Base-by-base conservation (phyloP, 192 early-diverging fungal genomes). In the Linnemannia hyalina region DNA sequence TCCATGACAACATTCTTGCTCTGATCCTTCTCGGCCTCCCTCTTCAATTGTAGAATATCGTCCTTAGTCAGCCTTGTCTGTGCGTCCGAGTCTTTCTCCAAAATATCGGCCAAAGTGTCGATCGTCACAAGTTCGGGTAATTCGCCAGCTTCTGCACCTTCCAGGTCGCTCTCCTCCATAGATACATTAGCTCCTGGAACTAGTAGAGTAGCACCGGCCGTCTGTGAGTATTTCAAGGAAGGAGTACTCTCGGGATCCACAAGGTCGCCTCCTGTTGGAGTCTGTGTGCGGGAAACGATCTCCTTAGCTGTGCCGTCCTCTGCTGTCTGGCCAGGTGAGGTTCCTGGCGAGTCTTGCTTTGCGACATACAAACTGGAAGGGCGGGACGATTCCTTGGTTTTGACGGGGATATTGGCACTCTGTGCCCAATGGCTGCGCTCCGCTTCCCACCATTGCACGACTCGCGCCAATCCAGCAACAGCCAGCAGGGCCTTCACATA, bases 361-460 rank as follows among this genome's bases (percentile, higher is more conserved):
- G 40, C 68, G n/a, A 77, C 22, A 49, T 81, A 78, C 9, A 81
- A 2, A 38, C 84, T 86, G 8, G 78, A 73, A 26, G 84, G 84
- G n/a, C 84, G 75, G 32, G 84, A 86, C 7, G 71, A 47, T 38
- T 86, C 84, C 54, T 78, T 80, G 11, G 79, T 15, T 44, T 81
- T 86, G 32, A 77, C n/a, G 32, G 75, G 49, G 35, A 86, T 76
- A 11, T 77, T 81, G 40, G 72, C 79, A 52, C 84, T 80, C 65
- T 86, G 88, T 80, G 83, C 73, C 96, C 95, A 96, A 70, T 94
- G 91, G 16, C 88, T 88, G 10, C 91, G 89, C 81, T 97, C 95
- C 23, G 94, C 95, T 70, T 97, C 94, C 89, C 96, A 91, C 88
- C 93, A 93, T 81, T 97, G 94, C 3, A 97, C 91, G 29, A 97